Conservation (phyloP, 164 flowering plant genomes). For the Dillenia turbinata region DNA sequence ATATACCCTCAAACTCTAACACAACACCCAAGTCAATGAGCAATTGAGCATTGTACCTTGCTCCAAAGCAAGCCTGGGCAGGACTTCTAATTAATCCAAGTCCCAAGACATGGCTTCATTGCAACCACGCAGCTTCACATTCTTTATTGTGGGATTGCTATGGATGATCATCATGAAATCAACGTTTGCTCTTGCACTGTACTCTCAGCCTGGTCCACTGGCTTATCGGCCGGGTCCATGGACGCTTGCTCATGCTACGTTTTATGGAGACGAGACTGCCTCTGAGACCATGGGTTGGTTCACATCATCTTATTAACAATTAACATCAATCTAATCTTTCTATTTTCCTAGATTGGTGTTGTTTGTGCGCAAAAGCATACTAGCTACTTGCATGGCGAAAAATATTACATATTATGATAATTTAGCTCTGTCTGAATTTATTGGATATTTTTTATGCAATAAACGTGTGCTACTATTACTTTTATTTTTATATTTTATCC, state of each 20-base stretch:
- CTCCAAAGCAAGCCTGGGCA: too few relatives aligned
- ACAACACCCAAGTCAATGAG: slow-evolving; percentile 1
- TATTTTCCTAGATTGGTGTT: not conserved
- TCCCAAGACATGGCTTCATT: slow-evolving; percentile 24
- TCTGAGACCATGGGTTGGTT: slow-evolving; percentile 73
- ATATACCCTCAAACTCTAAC: too few relatives aligned
- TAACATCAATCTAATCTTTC: too few relatives aligned
- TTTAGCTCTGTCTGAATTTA: too few relatives aligned
- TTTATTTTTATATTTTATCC: not conserved
- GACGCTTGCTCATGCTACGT: slow-evolving; percentile 76
- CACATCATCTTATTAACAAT: too few relatives aligned
- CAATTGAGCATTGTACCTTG: not conserved
- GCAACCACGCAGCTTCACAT: slow-evolving; percentile 9
- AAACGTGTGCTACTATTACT: not conserved
- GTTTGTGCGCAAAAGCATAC: too few relatives aligned
- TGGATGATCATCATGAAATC: slow-evolving; percentile 11
- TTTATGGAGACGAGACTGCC: slow-evolving; percentile 88
- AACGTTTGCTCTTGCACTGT: not conserved
- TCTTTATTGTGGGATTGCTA: slow-evolving; percentile 14
- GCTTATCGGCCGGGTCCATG: slow-evolving; percentile 43
- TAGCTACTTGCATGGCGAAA: too few relatives aligned
- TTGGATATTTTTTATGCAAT: too few relatives aligned
- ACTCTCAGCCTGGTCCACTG: not conserved
- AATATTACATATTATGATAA: not conserved
- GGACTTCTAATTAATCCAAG: too few relatives aligned